Percentiles rank a stretch among this genome's conserved stretches.
phyloP scores from a whole-genome alignment of 78 protist genomes.

The Dictyostelium brefeldianum region DNA sequence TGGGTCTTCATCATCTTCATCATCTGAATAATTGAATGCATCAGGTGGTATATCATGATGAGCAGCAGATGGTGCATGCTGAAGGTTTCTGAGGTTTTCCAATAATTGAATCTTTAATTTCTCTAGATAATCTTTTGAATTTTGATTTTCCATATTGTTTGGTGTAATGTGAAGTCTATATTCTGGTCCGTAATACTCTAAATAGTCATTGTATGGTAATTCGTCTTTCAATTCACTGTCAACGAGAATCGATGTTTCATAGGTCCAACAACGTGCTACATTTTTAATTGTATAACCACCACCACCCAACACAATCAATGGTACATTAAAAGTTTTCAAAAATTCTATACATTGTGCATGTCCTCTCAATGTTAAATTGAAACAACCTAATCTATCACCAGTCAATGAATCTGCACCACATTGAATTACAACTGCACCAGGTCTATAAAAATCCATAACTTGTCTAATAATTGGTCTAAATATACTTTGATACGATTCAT shows the following conservation, averaged over 20 bases:
- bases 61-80: conserved; percentile 76
- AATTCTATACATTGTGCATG: conserved; percentile 64
- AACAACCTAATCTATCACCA: conserved; percentile 98
- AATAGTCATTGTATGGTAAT: conserved; percentile 96
- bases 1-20: conserved; percentile 57
- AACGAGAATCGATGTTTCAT: conserved; percentile 82
- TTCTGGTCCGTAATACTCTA: conserved; percentile 97
- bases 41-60: conserved; percentile 79
- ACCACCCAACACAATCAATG: conserved; percentile 97
- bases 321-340: conserved; percentile 89
- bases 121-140: conserved; percentile 73
- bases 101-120: conserved; percentile 64
- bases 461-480: conserved; percentile 91
- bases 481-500: conserved; percentile 82
- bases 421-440: conserved; percentile 97
- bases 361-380: conserved; percentile 94
- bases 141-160: conserved; percentile 70
- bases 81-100: conserved; percentile 49
- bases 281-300: conserved; percentile 97
- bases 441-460: conserved; percentile 91
- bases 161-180: conserved; percentile 88
- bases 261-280: conserved; percentile 98
- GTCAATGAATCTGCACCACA: conserved; percentile 98
- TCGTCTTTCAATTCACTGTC: conserved; percentile 76
- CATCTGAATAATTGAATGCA: conserved; percentile 45